Evolutionary conservation across 2,329 filamentous ascomycete genomes (phyloP), one percentile per base, ranked within the genome.

Genomic region (Xylariales sp.): DNA sequence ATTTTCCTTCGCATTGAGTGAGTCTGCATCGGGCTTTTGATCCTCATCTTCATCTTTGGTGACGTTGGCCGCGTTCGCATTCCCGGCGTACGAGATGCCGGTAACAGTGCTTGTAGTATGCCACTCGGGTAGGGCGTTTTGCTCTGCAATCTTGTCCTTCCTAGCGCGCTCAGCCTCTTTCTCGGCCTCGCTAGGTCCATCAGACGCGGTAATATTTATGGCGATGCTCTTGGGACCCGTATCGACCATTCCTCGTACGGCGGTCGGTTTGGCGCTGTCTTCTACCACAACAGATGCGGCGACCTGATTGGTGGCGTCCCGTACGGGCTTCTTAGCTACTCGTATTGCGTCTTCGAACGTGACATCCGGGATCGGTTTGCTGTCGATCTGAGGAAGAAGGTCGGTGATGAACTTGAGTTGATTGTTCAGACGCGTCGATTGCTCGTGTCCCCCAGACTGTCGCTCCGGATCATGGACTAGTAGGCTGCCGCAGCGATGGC

Each of bases 331-430:
- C 11, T 80, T 71, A 14, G 78, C 75, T 38, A 74, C 74, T 18
- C 74, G 70, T 18, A 86, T 69, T 3, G 86, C 85, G 16, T 77
- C 72, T 37, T 88, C 83, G 51, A 88, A 88, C 49, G 78, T 83
- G 56, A 85, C 84, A 49, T 82, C 83, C 2, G 87, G 86, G 5
- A 94, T 80, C 27, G 80, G 70, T 5, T 83, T 73, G n/a, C 76
- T 71, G 57, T 93, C 88, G 45, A 94, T 87, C 55, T 84, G 76
- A 42, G 84, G 84, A 48, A 94, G 70, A 40, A 89, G 72, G 44
- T 86, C 79, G 43, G 86, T 84, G 50, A 93, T 82, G 53, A 87
- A 87, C 51, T 82, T 82, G 62, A 91, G 83, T 59, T 91, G 84
- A 53, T 82, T 80, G 62, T 91, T 91, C 54, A 93, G 70, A 34